phyloP scores from a whole-genome alignment of 495 filamentous ascomycete species.

The Neurospora sp. region DNA sequence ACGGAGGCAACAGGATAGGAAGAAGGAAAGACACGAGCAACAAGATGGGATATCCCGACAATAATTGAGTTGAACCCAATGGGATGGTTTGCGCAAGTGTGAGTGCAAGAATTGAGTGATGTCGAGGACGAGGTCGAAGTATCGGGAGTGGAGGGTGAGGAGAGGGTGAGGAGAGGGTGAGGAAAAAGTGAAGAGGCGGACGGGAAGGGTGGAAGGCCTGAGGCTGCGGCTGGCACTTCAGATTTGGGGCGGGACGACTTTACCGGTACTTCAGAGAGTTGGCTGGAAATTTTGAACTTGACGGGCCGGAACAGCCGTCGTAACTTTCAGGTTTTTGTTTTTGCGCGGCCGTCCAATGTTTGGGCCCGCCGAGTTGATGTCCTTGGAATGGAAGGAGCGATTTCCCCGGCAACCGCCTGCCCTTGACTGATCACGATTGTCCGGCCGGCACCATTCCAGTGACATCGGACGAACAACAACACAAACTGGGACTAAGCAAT shows the following conservation, averaged over 20 bases:
- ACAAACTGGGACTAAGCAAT: background rate
- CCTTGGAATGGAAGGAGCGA: background rate
- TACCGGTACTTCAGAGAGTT: background rate
- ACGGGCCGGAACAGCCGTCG: background rate
- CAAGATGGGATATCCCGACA: background rate
- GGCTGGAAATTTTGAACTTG: background rate
- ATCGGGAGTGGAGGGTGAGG: background rate
- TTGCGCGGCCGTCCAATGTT: background rate
- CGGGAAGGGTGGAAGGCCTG: slow-evolving; percentile 3
- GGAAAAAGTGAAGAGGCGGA: background rate
- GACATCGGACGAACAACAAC: background rate
- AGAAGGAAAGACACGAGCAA: background rate
- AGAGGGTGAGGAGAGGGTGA: background rate
- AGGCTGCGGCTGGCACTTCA: background rate
- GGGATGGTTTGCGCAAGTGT: background rate
- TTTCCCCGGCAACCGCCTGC: background rate
- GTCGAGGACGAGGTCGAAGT: background rate
- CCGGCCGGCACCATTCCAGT: background rate
- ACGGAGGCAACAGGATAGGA: background rate
- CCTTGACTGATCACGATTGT: background rate
- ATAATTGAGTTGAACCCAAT: background rate
- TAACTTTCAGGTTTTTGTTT: background rate
- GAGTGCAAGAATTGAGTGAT: background rate
- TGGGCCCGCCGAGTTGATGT: background rate
- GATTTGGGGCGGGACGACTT: background rate